Evolutionary conservation across 495 filamentous ascomycete genomes (phyloP).

Genomic region (Aspergillus bridgeri): DNA sequence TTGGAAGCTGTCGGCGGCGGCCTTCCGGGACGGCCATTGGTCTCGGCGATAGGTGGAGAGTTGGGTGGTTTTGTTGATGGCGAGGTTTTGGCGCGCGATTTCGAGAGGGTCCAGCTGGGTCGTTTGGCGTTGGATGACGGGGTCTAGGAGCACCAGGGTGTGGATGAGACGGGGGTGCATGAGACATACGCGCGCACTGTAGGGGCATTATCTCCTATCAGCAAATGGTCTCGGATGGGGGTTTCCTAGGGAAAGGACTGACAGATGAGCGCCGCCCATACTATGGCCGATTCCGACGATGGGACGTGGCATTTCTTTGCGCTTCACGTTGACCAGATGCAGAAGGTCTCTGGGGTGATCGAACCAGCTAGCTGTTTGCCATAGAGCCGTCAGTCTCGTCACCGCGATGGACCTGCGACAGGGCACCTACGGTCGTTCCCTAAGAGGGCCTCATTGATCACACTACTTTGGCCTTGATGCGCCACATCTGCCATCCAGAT

Average conservation of each 20-base stretch:
- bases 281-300: constrained; percentile 90
- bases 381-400: constrained; percentile 13
- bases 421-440: constrained; percentile 73
- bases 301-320: constrained; percentile 77
- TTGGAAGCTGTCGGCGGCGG: constrained; percentile 57
- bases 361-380: constrained; percentile 65
- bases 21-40: constrained; percentile 62
- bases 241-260: constrained; percentile 11
- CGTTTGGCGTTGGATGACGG: constrained; percentile 60
- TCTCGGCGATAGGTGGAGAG: constrained; percentile 64
- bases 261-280: constrained; percentile 72
- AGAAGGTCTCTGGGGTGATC: constrained; percentile 86
- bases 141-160: constrained; percentile 75
- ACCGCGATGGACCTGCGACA: not conserved
- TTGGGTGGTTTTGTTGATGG: constrained; percentile 43
- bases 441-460: constrained; percentile 67
- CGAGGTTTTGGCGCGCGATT: constrained; percentile 19
- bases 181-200: constrained; percentile 55
- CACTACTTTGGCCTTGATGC: constrained; percentile 69
- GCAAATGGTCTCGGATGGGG: not conserved
- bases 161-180: constrained; percentile 81
- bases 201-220: constrained; percentile 9
- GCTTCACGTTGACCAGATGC: constrained; percentile 82
- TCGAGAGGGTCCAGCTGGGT: constrained; percentile 35
- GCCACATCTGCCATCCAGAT: constrained; percentile 87